Conservation (phyloP, 495 filamentous ascomycete species). For the Talaromyces proteolyticus region DNA sequence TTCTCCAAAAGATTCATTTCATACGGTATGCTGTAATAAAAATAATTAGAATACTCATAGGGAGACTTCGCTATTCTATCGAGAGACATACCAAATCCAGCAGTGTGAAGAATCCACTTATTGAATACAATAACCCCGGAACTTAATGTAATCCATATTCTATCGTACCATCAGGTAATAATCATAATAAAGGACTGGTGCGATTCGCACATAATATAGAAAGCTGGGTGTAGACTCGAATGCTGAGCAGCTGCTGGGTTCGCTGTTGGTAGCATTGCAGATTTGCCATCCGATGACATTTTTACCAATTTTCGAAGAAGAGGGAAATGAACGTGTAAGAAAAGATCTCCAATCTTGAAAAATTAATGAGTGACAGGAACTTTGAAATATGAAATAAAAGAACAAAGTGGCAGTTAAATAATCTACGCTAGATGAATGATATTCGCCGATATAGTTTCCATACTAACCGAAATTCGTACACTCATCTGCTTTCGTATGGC, state of each 20-base stretch:
- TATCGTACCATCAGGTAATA: constrained; percentile 23
- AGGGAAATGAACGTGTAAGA: constrained; percentile 14
- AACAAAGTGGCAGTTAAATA: neutral
- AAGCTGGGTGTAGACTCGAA: constrained; percentile 59
- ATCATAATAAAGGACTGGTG: no score
- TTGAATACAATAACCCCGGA: constrained; percentile 94
- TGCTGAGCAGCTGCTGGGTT: constrained; percentile 18
- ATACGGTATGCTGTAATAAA: neutral
- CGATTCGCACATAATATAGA: constrained; percentile 85
- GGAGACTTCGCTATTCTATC: neutral
- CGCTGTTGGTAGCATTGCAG: constrained; percentile 25
- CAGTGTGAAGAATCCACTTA: constrained; percentile 84
- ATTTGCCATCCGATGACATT: constrained; percentile 22
- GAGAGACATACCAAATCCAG: constrained; percentile 64
- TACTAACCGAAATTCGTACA: neutral
- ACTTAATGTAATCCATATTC: constrained; percentile 80
- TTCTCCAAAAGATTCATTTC: neutral
- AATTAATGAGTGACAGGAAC: neutral
- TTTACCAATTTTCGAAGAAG: constrained; percentile 42
- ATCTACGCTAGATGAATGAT: no score
- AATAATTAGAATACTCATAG: constrained; percentile 2
- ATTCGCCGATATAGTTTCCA: no score
- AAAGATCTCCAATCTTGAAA: neutral
- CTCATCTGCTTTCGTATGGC: constrained; percentile 8
- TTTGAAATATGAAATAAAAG: neutral